Conservation (phyloP, 805 yeast genomes). For the Saturnispora galanensis region DNA sequence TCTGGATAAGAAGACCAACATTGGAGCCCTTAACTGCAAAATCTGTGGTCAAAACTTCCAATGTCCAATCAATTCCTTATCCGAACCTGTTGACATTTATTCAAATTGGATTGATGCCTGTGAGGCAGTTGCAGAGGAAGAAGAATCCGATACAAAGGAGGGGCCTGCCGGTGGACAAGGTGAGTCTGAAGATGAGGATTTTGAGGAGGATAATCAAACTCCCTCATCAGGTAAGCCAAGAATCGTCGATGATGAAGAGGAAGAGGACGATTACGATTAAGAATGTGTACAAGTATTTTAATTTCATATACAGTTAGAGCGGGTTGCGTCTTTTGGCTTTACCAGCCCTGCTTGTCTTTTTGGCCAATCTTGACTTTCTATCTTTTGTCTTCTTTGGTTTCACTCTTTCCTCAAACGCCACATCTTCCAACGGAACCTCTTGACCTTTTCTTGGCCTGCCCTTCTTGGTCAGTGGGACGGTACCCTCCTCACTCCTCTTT, state of each 20-base stretch:
- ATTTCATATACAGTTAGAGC: no score
- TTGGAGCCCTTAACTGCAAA: slow-evolving; percentile 82
- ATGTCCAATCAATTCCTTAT: slow-evolving; percentile 69
- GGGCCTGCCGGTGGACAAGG: slow-evolving; percentile 13
- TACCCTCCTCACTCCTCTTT: neutral
- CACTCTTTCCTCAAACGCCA: no score
- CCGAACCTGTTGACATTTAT: slow-evolving; percentile 90
- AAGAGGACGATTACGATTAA: slow-evolving; percentile 10
- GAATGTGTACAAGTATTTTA: neutral
- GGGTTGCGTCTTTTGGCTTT: no score
- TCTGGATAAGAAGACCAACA: slow-evolving; percentile 73
- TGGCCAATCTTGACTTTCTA: no score
- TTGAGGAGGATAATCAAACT: neutral
- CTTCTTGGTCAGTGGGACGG: no score
- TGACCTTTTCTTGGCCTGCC: neutral
- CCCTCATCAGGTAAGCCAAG: neutral
- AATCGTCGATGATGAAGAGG: slow-evolving; percentile 11
- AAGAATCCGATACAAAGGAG: slow-evolving; percentile 14
- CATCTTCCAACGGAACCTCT: neutral
- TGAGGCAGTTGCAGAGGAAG: slow-evolving; percentile 74
- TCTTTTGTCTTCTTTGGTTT: no score
- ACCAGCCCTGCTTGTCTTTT: no score
- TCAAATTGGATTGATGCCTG: slow-evolving; percentile 98
- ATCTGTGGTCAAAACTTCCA: slow-evolving; percentile 93
- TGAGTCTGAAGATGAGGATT: slow-evolving; percentile 12